phyloP scores from a whole-genome alignment of 2,329 filamentous ascomycete genomes.

The Ophiostoma tasmaniense region DNA sequence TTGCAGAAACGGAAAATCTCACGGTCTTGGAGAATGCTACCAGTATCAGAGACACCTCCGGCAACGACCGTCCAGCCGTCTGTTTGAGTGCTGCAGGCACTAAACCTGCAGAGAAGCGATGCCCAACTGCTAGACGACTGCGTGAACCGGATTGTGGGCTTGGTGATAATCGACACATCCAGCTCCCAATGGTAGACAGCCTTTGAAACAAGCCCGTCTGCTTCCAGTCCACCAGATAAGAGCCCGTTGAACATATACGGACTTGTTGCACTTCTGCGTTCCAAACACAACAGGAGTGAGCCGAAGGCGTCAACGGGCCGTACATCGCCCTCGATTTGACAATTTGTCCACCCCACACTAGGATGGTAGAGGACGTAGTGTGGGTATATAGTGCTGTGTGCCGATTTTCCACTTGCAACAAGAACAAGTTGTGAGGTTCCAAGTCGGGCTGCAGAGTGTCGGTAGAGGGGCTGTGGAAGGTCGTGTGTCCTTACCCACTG shows the following conservation, averaged over 20 bases:
- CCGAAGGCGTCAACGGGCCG: conserved; percentile 38
- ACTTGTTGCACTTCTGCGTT: conserved; percentile 12
- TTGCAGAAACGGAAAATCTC: conserved; percentile 43
- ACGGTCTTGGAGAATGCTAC: conserved; percentile 36
- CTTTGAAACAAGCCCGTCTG: conserved; percentile 52
- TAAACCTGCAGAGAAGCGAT: conserved; percentile 16
- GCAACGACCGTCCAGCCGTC: conserved; percentile 26
- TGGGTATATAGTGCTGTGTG: conserved; percentile 38
- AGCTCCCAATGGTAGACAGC: conserved; percentile 60
- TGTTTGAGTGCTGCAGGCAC: conserved; percentile 11
- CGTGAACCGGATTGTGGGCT: conserved; percentile 15
- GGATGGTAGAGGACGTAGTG: conserved; percentile 47
- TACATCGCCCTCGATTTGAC: conserved; percentile 28
- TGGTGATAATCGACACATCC: conserved; percentile 29
- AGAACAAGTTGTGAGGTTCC: conserved; percentile 44
- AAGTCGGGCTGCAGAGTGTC: conserved; percentile 58
- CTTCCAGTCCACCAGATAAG: conserved; percentile 62
- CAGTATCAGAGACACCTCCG: conserved; percentile 36
- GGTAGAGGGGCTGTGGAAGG: conserved; percentile 63
- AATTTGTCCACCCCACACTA: conserved; percentile 39
- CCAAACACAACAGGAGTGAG: conserved; percentile 28
- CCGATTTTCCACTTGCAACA: conserved; percentile 54
- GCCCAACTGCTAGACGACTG: background rate
- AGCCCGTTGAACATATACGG: conserved; percentile 46
- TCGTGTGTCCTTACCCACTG: conserved; percentile 57